These are phyloP conservation scores for Silene conica DNA, from an alignment of 148 eudicot genomes.

Conservation along the genomic window DNA sequence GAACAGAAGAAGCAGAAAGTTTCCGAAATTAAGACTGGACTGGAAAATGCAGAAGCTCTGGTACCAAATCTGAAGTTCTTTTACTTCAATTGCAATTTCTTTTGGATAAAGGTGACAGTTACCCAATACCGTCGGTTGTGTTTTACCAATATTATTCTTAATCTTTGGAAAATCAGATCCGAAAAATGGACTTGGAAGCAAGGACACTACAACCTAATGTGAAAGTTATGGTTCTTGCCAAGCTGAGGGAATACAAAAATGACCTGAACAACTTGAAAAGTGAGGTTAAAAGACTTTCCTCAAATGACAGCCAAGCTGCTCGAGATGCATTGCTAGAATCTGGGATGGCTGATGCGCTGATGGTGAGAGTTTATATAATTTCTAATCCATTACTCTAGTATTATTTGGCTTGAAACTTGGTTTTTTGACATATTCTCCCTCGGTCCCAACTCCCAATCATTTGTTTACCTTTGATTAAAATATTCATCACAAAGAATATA, in stretches of 20 bases:
- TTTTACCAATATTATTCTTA: background rate
- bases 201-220: constrained; percentile 49
- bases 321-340: constrained; percentile 58
- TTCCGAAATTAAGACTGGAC: constrained; percentile 45
- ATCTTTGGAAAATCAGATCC: constrained; percentile 35
- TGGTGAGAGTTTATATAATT: constrained; percentile 28
- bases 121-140: background rate
- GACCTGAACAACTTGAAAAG: constrained; percentile 57
- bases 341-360: constrained; percentile 50
- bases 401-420: background rate
- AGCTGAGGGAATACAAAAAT: constrained; percentile 61
- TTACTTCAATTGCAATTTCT: background rate
- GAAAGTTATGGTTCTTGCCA: constrained; percentile 52
- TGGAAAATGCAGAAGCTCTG: constrained; percentile 58
- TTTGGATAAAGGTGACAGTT: background rate
- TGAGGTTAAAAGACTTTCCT: constrained; percentile 48
- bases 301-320: constrained; percentile 49
- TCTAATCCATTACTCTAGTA: background rate
- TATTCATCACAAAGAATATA: no score
- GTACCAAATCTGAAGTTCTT: constrained; percentile 24
- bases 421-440: background rate
- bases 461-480: no score
- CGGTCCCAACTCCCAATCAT: no score
- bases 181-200: constrained; percentile 78
- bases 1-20: constrained; percentile 64